Evolutionary conservation across 176 grass and related monocot species (phyloP), one percentile per base, ranked within the genome.

Genomic region (Avena sativa): DNA sequence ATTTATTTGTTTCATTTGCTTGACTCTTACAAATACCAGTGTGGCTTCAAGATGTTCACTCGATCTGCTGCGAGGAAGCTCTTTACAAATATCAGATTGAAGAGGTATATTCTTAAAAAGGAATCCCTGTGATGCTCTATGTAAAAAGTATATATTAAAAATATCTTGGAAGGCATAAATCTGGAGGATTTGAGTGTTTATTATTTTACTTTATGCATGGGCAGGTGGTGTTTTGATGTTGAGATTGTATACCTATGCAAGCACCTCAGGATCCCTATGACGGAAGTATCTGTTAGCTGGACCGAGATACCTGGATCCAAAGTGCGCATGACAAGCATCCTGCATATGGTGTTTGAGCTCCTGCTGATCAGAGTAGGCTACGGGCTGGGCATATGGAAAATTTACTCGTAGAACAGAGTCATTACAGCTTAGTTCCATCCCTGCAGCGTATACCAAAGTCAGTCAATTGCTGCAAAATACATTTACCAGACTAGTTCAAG

Each of bases 1-100:
- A 23, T 76, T 72, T 15, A 78, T 20, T 44, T 30, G 5, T 85
- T 47, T 28, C 12, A 79, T 82, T 88, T 87, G 26, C 57, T 89
- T 88, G 49, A 58, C 68, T 23, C 19, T 76, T 87, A 61, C 26
- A 49, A 50, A 89, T 90, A 51, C 34, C 83, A 95, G 97, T 96
- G 97, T 91, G 97, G 97, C 53, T 99, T 96, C 91, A 99, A 99
- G 89, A 99, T 99, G 94, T 96, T 99, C 82, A 99, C 94, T 85
- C 92, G 97, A 85, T 81, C 80, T 85, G 90, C 97, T 65, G 92
- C 94, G 26, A 88, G 87, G 76, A 99, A 96, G 38, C 88, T 96
- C 61, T 99, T 99, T 67, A 96, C 97, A 81, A 99, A 99, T 89
- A 92, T 99, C 68, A 92, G 90, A 91, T 80, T 96, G 60, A 96